Evolutionary conservation across 2,329 filamentous ascomycete genomes (phyloP).

Genomic region (Nakataea oryzae): DNA sequence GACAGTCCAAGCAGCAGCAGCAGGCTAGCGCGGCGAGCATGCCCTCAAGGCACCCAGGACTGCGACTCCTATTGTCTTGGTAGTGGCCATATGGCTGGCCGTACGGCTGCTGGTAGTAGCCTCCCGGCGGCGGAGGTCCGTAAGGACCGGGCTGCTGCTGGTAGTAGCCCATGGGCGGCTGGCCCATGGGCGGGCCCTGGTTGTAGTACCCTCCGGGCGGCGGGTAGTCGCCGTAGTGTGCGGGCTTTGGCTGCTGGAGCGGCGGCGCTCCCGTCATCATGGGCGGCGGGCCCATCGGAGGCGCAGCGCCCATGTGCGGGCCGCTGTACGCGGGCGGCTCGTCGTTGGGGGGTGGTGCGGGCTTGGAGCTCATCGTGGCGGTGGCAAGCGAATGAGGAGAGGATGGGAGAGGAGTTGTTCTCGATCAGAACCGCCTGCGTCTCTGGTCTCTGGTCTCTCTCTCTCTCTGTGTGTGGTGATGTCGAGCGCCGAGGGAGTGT

Average conservation of each 20-base stretch:
- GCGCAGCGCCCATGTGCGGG: conserved; percentile 2
- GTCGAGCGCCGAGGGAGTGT: too few species aligned
- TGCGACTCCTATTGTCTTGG: conserved; percentile 18
- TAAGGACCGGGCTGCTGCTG: conserved; percentile 19
- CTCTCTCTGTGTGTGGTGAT: too few species aligned
- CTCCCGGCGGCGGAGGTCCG: conserved; percentile 17
- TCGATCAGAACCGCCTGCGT: too few species aligned
- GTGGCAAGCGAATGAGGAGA: background rate
- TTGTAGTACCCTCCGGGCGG: conserved; percentile 22
- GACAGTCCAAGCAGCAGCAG: conserved; percentile 46
- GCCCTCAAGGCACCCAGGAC: conserved; percentile 27
- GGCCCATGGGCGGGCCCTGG: conserved; percentile 14
- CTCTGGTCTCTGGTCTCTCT: background rate
- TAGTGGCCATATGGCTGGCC: conserved; percentile 13
- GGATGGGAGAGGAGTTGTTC: background rate
- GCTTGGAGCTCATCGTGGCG: background rate
- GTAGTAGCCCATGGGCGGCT: conserved; percentile 12
- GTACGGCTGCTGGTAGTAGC: conserved; percentile 15
- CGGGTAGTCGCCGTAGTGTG: conserved; percentile 23
- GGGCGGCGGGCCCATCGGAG: conserved; percentile 3
- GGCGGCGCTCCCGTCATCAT: background rate
- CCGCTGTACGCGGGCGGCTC: background rate
- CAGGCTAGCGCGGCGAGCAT: conserved; percentile 41
- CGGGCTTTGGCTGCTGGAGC: conserved; percentile 6
- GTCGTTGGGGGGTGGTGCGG: background rate